Base-by-base conservation (phyloP, 192 early-diverging fungal species). In the Glomus cerebriforme region DNA sequence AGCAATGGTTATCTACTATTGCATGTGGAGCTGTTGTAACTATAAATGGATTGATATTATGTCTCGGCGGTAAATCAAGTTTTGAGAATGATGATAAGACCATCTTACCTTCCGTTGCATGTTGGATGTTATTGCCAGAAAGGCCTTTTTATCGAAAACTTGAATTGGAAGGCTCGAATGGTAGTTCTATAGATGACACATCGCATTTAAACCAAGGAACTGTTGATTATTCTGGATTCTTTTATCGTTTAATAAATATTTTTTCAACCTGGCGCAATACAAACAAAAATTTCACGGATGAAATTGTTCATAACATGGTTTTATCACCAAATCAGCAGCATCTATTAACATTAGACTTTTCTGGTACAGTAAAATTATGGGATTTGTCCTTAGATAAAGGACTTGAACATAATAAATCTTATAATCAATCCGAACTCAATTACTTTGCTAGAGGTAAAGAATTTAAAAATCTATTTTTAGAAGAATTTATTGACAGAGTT, bases 21-120 rank as follows among this genome's bases (percentile, higher is more conserved):
- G 82, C 81, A 8, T 83, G 85, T 22, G 87, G 86, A 0, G 81
- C 77, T 15, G 67, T 88, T 0, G 85, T 89, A 73, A 75, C 78
- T 13, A 35, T 66, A 13, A 80, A 60, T n/a, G 81, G 83, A 19
- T 79, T 68, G 24, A 12, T 88, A 29, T 72, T 89, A 43, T 82
- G 81, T 60, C 62, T 89, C 49, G 84, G 85, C 60, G 88, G 88
- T 7, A 81, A 85, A 59, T 59, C 78, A 27, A 64, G 74, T 19
- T 59, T 64, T 49, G 47, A 35, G 22, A 73, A 81, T 62, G 64
- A 79, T 17, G 29, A 62, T 17, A 12, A 68, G 3, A 71, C 77
- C 72, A 78, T 74, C 31, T 19, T 8, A 47, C 13, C 77, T 35
- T 78, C 77, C 22, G 65, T 78, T 69, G 47, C 29, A 35, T 78